phyloP scores from a whole-genome alignment of 305 asterid genomes.

The Fraxinus baroniana region DNA sequence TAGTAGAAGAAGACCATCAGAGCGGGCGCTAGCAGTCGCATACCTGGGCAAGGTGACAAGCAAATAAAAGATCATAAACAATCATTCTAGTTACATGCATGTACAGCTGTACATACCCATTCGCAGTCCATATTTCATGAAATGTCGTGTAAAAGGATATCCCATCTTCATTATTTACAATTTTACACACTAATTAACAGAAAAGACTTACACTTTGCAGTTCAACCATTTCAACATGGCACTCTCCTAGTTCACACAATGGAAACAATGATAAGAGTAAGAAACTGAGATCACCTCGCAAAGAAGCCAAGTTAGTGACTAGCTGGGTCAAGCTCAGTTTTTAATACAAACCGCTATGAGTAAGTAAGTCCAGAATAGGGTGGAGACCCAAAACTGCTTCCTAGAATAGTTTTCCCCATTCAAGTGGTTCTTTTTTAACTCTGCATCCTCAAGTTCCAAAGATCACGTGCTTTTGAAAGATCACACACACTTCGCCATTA shows the following conservation, averaged over 20 bases:
- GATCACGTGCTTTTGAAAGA: background rate
- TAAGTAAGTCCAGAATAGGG: conserved; percentile 4
- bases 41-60: conserved; percentile 56
- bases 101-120: background rate
- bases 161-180: background rate
- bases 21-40: conserved; percentile 98
- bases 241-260: background rate
- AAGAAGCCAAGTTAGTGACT: background rate
- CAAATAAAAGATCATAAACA: conserved; percentile 21
- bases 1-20: conserved; percentile 99
- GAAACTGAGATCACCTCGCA: background rate
- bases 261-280: background rate
- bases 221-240: conserved; percentile 14
- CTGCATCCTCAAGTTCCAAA: background rate
- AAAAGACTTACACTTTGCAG: conserved; percentile 7
- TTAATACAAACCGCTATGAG: background rate
- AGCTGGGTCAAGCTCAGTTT: conserved; percentile 6
- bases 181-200: conserved; percentile 3
- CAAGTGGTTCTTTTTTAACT: background rate
- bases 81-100: background rate
- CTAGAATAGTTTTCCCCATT: background rate
- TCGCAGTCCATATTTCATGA: conserved; percentile 8
- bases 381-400: conserved; percentile 1
- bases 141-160: conserved; percentile 17
- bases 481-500: background rate